Base-by-base conservation (phyloP, 2,329 filamentous ascomycete species). In the Beauveria sp. region DNA sequence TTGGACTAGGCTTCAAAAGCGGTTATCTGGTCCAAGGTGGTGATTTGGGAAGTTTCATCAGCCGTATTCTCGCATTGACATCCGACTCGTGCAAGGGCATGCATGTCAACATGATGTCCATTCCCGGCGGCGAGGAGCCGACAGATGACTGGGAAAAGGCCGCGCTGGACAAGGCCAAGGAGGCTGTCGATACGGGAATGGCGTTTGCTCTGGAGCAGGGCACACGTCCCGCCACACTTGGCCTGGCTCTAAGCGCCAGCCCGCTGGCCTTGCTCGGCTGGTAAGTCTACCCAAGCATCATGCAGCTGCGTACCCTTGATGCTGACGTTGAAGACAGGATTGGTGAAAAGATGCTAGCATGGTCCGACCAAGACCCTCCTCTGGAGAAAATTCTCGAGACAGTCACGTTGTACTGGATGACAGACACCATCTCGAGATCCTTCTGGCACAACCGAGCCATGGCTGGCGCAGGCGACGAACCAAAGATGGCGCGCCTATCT, bases 181-280 rank as follows among this genome's bases (percentile, higher is more conserved):
- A 72, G 3, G 84, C 80, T 67, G 59, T 65, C 2, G 61, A 68
- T 0, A 71, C 67, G 2, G 83, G 80, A 1, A 67, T 65, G 12
- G 81, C 77, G 0, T 88, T 86, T 66, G 75, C 77, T 0, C 56
- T 73, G 0, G 75, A 80, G 67, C 84, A 87, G 59, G 80, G 73
- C 1, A 83, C 82, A 0, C 71, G 79, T 9, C 80, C 84, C 0
- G 74, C 77, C 0, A 87, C 84, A 0, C 80, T 86, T 50, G 83
- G 83, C 0, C 73, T 84, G 5, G 79, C 76, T 0, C 69, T 87
- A 1, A 73, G 77, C 3, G 72, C 79, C 5, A 84, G 74, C 40
- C 84, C 85, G 0, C 63, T 87, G 1, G 80, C 82, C 0, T 67
- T 87, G 22, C 74, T 88, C 2, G 76, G 79, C 7, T 88, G 84